These are phyloP conservation scores for Paragyromitra xinjiangensis DNA, from an alignment of 495 filamentous ascomycete species.

Conservation along the genomic window DNA sequence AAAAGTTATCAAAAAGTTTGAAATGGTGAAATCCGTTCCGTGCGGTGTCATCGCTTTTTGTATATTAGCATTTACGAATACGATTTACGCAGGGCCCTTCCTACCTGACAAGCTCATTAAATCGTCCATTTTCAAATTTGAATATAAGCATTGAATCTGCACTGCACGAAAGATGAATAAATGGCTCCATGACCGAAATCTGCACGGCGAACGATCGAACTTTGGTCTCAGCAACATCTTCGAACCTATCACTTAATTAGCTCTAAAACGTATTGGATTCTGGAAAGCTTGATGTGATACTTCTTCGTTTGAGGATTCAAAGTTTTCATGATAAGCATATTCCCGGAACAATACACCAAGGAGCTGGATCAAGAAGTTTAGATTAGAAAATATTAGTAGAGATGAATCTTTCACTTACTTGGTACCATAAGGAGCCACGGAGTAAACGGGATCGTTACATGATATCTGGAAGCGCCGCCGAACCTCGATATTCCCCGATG, in stretches of 20 bases:
- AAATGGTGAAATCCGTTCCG: constrained; percentile 57
- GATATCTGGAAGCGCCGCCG: constrained; percentile 50
- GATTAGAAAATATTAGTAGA: not conserved
- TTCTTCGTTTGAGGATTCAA: constrained; percentile 51
- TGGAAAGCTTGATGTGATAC: constrained; percentile 10
- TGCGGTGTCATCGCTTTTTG: constrained; percentile 53
- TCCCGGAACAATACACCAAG: constrained; percentile 54
- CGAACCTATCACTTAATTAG: constrained; percentile 45
- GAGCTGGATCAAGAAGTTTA: constrained; percentile 42
- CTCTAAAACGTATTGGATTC: not conserved
- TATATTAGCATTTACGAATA: constrained; percentile 18
- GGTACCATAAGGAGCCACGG: constrained; percentile 53
- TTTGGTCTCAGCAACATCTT: constrained; percentile 42
- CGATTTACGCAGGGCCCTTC: not conserved
- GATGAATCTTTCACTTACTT: constrained; percentile 39
- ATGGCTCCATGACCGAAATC: constrained; percentile 55
- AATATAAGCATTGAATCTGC: constrained; percentile 55
- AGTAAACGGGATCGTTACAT: constrained; percentile 55
- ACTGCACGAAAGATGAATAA: constrained; percentile 56
- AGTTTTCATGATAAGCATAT: constrained; percentile 43
- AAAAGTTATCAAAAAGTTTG: constrained; percentile 42
- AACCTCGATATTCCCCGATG: constrained; percentile 50
- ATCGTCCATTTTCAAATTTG: constrained; percentile 48
- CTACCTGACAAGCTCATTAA: constrained; percentile 52
- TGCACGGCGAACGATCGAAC: constrained; percentile 56